Base-by-base conservation (phyloP, 2,329 filamentous ascomycete genomes). In the Graphilbum ipis-grandicollis region DNA sequence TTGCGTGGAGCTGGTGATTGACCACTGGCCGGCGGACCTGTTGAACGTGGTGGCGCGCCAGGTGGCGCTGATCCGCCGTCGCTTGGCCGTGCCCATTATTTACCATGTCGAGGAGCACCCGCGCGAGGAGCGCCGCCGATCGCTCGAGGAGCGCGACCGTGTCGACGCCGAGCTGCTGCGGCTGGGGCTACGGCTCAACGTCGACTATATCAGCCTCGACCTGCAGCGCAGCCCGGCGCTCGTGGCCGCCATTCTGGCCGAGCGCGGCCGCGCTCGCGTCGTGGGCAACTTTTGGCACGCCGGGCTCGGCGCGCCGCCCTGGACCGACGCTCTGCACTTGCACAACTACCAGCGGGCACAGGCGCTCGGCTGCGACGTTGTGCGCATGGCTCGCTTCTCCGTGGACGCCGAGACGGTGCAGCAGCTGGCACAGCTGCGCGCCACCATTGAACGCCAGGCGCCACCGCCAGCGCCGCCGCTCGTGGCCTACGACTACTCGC, bases 171-270 rank as follows among this genome's bases (percentile, higher is more conserved):
- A 67, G 38, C 55, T 79, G 21, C 58, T 79, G 18, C 62, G 70
- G 30, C 71, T 79, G 42, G 76, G 75, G 5, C 55, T 80, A 18
- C 68, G 75, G 13, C 60, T 81, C 32, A 73, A 68, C 1, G 72
- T 77, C 2, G 75, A 79, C 37, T 81, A 73, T 44, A 48, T 75
- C 36, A 72, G 69, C 25, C 55, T 81, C 5, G 74, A 81, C 48
- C 53, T 82, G 14, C 65, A 69, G 25, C 61, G 72, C 26, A 64
- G 59, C 29, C 59, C 69, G 33, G 52, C 55, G 0, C 47, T 66
- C 7, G 51, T 77, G 5, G 50, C 54, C 9, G 58, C 62, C 18
- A 52, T 76, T 9, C 55, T 77, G 9, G 52, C 54, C 19, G 56
- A 57, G 38, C 67, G 65, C 48, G 72, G 73, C 2, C 58, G 62